Conservation (phyloP, 108 stramenopile species). For the Parietichytrium sp. region DNA sequence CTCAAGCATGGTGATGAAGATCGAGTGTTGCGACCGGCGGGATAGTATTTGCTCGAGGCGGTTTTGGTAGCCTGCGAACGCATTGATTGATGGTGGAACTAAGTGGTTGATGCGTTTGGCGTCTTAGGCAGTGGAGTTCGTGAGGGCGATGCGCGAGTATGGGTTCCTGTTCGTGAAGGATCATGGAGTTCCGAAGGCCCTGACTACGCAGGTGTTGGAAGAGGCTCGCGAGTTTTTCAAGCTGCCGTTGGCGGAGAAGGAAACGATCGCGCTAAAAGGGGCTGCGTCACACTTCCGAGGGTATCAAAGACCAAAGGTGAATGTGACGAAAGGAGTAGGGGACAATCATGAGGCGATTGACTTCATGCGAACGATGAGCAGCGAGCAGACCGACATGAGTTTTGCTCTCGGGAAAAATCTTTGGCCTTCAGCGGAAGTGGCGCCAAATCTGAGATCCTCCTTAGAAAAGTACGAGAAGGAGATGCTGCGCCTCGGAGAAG, state of each 20-base stretch:
- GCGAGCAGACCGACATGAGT: not conserved
- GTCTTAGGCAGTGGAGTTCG: conserved; percentile 8
- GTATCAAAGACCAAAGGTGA: not conserved
- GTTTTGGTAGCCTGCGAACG: too few relatives aligned
- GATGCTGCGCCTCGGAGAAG: not conserved
- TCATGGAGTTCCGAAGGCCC: not conserved
- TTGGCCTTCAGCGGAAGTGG: not conserved
- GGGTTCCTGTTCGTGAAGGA: not conserved
- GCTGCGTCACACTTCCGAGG: not conserved
- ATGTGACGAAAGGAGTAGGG: not conserved
- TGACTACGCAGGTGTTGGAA: not conserved
- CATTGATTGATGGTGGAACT: too few relatives aligned
- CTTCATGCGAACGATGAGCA: not conserved
- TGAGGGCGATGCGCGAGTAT: not conserved
- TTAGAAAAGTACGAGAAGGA: not conserved
- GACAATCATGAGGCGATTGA: conserved; percentile 23
- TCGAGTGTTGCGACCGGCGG: too few relatives aligned
- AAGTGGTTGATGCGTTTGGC: too few relatives aligned
- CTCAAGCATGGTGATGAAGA: too few relatives aligned
- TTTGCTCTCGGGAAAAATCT: not conserved
- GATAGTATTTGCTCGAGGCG: too few relatives aligned
- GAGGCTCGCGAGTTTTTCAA: not conserved
- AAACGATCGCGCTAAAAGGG: not conserved
- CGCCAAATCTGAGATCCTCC: not conserved
- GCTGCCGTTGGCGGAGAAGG: not conserved